Percentiles rank a stretch among this genome's conserved stretches.
These are phyloP conservation scores for Sporothrix inflata DNA, from an alignment of 2,329 filamentous ascomycete genomes.

Conservation along the genomic window DNA sequence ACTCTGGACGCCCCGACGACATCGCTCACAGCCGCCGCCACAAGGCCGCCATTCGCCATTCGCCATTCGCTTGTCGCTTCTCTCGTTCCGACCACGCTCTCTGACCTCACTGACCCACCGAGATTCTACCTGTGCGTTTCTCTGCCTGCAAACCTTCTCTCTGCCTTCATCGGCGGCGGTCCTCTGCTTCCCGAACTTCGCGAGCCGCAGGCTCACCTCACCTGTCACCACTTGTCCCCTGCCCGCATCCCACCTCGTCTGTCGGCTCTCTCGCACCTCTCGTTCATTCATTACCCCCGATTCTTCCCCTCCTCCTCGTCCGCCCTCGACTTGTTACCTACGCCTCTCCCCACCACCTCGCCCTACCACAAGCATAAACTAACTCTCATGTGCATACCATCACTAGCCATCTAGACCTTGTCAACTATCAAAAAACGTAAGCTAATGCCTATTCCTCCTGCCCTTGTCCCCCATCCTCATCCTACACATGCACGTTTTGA, in stretches of 20 bases:
- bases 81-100: background rate
- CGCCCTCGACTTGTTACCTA: background rate
- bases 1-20: background rate
- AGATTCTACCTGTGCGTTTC: background rate
- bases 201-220: conserved; percentile 1
- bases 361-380: conserved; percentile 7
- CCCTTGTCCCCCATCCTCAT: background rate
- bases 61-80: background rate
- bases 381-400: conserved; percentile 4
- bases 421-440: conserved; percentile 26
- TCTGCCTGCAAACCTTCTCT: background rate
- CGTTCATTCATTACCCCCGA: background rate
- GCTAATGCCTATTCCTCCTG: background rate
- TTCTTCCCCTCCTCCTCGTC: background rate
- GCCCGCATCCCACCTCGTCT: background rate
- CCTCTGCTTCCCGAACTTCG: no score
- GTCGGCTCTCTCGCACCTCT: background rate
- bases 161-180: background rate
- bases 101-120: background rate
- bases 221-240: background rate
- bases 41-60: background rate
- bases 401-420: conserved; percentile 21
- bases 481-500: background rate
- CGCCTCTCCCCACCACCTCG: background rate
- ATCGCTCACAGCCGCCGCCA: background rate